Evolutionary conservation across 2,329 filamentous ascomycete species (phyloP), one percentile per base, ranked within the genome.

Genomic region (Capronia epimyces): DNA sequence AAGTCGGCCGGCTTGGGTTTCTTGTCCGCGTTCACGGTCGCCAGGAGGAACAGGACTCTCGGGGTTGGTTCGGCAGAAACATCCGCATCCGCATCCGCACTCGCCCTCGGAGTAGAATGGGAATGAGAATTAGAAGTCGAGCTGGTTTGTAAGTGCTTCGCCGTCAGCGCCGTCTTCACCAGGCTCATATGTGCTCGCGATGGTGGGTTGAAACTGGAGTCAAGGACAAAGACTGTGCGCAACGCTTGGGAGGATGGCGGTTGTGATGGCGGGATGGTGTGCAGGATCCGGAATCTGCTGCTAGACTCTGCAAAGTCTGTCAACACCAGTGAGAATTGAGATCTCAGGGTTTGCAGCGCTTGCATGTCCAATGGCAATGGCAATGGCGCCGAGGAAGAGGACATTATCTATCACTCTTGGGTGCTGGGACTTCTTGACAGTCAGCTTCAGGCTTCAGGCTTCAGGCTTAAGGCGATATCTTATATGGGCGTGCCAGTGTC

Each of bases 161-260:
- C 55, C 29, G 49, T 65, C 3, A 83, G 57, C 1, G 80, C 79
- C 13, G 76, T 75, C 24, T 69, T 71, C 3, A 75, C 78, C 27
- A 84, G 75, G 18, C 70, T 69, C 15, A 77, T 68, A 61, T 84
- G 81, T 8, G 81, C 81, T 46, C 71, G 68, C 2, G 79, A 81
- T 1, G 81, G 81, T 9, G 81, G 81, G 56, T 84, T 84, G 74
- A 83, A 84, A 20, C 79, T 82, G 0, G 80, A 83, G 63, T 84
- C 81, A 40, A 84, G 71, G 49, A 84, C 79, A 65, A 81, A 81
- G 46, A 84, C 74, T 6, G 55, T 55, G 10, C 46, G 41, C 22
- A 53, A 52, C 3, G 43, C 15, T 10, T 42, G 45, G 15, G 46
- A 40, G 3, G 49, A 49, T 9, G 49, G 55, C 3, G 49, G 32